Conservation (phyloP, 2,329 filamentous ascomycete species). For the Grosmannia huntii region DNA sequence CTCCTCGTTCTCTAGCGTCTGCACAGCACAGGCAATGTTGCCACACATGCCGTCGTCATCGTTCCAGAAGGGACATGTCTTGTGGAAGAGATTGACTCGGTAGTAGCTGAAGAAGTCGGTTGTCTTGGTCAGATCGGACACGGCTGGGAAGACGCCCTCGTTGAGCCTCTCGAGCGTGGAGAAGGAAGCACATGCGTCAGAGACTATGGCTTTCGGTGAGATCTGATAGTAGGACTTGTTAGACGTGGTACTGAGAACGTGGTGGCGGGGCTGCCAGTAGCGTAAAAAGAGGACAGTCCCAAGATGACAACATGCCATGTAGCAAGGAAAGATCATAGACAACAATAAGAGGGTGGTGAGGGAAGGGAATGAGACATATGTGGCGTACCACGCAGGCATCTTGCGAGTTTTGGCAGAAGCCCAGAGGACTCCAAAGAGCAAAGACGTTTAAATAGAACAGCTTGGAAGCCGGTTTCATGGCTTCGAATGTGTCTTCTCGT, state of each 20-base stretch:
- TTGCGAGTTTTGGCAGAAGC: constrained; percentile 30
- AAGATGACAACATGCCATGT: constrained; percentile 4
- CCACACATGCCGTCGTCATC: constrained; percentile 91
- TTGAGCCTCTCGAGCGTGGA: constrained; percentile 80
- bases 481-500: constrained; percentile 4
- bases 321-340: constrained; percentile 6
- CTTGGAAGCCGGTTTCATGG: constrained; percentile 40
- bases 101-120: constrained; percentile 99
- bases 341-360: not conserved
- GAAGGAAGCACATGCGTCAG: constrained; percentile 90
- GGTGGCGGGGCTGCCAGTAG: constrained; percentile 1
- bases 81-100: constrained; percentile 86
- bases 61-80: constrained; percentile 90
- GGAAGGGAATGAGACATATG: constrained; percentile 9
- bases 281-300: not conserved
- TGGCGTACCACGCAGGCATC: constrained; percentile 42
- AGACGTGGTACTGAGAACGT: constrained; percentile 20
- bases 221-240: constrained; percentile 46
- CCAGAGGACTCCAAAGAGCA: constrained; percentile 37
- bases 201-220: constrained; percentile 76
- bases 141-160: constrained; percentile 56
- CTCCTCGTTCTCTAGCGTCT: constrained; percentile 88
- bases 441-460: constrained; percentile 45
- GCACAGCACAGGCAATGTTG: constrained; percentile 91
- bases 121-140: constrained; percentile 69